Base-by-base conservation (phyloP, 2,329 filamentous ascomycete species). In the Aspergillus clavatus region DNA sequence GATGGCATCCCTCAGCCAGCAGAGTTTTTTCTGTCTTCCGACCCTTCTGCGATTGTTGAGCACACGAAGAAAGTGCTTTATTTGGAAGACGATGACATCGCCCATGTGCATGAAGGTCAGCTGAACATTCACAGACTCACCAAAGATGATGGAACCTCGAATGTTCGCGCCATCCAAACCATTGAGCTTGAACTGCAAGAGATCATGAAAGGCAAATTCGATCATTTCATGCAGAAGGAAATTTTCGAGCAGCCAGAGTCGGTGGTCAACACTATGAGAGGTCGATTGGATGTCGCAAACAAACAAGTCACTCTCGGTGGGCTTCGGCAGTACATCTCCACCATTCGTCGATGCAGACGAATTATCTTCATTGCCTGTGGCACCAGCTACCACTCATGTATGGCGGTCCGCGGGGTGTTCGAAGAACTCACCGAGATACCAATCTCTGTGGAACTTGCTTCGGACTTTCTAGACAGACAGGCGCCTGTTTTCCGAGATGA, bases 171-270 rank as follows among this genome's bases (percentile, higher is more conserved):
- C 61, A 98, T 98, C 70, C 93, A 98, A 80, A 98, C 93, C 45
- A 82, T 98, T 45, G 93, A 98, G 79, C 87, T 98, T 40, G 89
- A 98, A 79, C 85, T 98, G 55, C 93, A 98, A 78, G 90, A 98
- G 78, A 98, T 98, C 74, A 98, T 98, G 93, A 98, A 98, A 85
- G 93, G 93, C 72, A 94, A 93, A 70, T 98, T 97, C 73, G 93
- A 98, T 72, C 93, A 98, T 77, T 98, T 96, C 80, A 98, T 98
- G 93, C 93, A 98, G 72, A 98, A 98, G 83, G 93, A 98, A 72
- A 98, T 98, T 65, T 98, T 98, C 71, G 93, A 98, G 80, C 93
- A 98, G 78, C 93, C 93, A 65, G 93, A 98, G 75, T 98, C 93
- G 11, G 89, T 98, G 51, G 84, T 98, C 77, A 98, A 98, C 81